Percentiles rank a stretch among this genome's conserved stretches.
Conservation (phyloP, 495 filamentous ascomycete genomes). For the Neurospora hispaniola region DNA sequence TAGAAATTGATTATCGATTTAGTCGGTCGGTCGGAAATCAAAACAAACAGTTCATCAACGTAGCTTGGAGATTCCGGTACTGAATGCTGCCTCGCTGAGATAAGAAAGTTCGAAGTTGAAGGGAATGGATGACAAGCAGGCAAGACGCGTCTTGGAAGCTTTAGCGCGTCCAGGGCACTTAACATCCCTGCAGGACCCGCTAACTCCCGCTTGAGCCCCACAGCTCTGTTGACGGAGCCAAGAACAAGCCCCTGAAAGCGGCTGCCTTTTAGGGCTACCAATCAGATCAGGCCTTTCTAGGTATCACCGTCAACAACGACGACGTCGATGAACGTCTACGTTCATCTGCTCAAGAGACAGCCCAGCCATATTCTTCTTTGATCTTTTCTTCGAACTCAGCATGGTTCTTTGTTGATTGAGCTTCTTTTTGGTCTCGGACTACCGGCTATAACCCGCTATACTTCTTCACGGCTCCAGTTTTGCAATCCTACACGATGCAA, state of each 20-base stretch:
- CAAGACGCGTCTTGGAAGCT: background rate
- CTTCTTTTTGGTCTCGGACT: too few species aligned
- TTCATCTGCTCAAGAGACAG: background rate
- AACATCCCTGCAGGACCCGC: background rate
- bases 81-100: background rate
- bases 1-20: background rate
- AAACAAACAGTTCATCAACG: background rate
- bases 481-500: background rate
- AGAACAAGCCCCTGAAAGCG: background rate
- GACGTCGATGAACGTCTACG: background rate
- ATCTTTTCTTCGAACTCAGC: background rate
- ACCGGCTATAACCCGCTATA: too few species aligned
- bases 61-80: background rate
- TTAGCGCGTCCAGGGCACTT: background rate
- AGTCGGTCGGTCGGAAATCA: background rate
- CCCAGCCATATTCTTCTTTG: background rate
- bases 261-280: background rate
- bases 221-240: background rate
- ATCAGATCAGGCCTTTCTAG: background rate
- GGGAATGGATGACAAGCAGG: background rate
- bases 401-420: too few species aligned
- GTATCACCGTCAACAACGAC: background rate
- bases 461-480: background rate
- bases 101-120: background rate
- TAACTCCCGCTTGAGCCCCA: background rate